A percentile compares a stretch with the other conserved stretches of the same genome.
Conservation (phyloP, 2,329 filamentous ascomycete genomes). For the Teratosphaeria gauchensis region DNA sequence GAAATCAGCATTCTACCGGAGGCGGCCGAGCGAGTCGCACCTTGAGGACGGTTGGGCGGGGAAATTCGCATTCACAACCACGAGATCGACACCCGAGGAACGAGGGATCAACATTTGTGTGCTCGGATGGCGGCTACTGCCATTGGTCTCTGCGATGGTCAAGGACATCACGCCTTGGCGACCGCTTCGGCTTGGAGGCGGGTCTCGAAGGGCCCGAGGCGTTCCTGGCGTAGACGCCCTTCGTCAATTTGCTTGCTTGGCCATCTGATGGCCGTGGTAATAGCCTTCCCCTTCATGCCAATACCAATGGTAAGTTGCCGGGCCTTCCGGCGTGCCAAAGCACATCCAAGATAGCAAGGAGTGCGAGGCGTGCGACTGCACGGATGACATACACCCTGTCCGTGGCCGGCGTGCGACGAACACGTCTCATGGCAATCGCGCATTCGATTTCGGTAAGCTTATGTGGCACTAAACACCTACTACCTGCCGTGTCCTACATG, state of each 20-base stretch:
- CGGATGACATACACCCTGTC: not conserved
- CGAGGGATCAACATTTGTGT: too few species aligned
- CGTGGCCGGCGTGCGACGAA: not conserved
- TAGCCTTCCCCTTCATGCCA: not conserved
- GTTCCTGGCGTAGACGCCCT: constrained; percentile 13
- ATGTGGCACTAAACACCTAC: too few species aligned
- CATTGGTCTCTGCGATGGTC: too few species aligned
- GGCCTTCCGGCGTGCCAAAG: not conserved
- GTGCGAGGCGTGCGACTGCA: not conserved
- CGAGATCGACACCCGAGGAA: too few species aligned
- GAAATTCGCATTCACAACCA: too few species aligned
- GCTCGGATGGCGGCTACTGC: too few species aligned
- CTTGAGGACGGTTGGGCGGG: too few species aligned
- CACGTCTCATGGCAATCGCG: not conserved
- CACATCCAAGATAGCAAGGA: not conserved
- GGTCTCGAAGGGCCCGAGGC: constrained; percentile 19
- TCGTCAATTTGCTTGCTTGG: constrained; percentile 8
- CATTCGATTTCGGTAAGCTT: too few species aligned
- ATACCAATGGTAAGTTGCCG: not conserved
- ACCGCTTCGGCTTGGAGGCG: constrained; percentile 14
- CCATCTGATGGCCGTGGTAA: not conserved
- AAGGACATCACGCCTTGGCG: too few species aligned
- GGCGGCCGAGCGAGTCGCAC: too few species aligned
- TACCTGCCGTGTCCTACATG: too few species aligned
- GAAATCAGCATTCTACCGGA: too few species aligned